Evolutionary conservation across 1,139 yeast species (phyloP).

Genomic region (Torulaspora pretoriensis): DNA sequence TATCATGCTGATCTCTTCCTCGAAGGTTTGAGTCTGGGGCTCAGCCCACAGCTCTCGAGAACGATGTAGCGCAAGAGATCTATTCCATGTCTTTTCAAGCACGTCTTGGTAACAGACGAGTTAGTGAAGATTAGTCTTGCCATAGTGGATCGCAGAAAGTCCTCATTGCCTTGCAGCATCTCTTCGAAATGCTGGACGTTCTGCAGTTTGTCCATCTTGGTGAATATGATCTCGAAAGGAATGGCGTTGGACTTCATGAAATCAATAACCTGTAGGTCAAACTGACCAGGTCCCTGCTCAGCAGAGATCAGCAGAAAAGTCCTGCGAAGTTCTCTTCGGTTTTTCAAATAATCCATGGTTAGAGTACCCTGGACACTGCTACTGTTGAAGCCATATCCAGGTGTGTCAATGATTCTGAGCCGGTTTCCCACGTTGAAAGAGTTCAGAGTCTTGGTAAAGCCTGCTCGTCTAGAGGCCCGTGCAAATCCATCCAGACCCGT

Average conservation of each 20-base stretch:
- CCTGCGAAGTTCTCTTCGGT: conserved; percentile 50
- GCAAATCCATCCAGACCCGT: conserved; percentile 43
- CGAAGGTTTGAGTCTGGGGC: conserved; percentile 26
- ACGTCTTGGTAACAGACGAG: conserved; percentile 33
- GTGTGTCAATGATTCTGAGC: conserved; percentile 70
- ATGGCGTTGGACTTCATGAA: conserved; percentile 52
- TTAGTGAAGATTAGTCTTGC: conserved; percentile 43
- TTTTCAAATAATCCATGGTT: conserved; percentile 55
- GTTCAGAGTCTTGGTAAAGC: conserved; percentile 73
- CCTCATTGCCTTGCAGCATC: conserved; percentile 31
- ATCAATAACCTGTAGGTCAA: conserved; percentile 52
- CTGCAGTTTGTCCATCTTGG: conserved; percentile 62
- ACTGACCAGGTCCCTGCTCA: conserved; percentile 50
- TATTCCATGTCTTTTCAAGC: conserved; percentile 40
- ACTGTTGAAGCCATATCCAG: conserved; percentile 77
- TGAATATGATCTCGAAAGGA: conserved; percentile 69
- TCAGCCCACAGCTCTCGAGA: conserved; percentile 39
- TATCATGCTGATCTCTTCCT: conserved; percentile 11
- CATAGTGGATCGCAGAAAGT: conserved; percentile 30
- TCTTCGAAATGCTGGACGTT: conserved; percentile 24
- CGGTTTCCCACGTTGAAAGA: conserved; percentile 63
- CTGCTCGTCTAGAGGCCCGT: conserved; percentile 57
- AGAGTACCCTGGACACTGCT: conserved; percentile 62
- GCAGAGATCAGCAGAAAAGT: conserved; percentile 63
- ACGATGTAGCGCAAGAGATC: conserved; percentile 39